Conservation (phyloP, 768 basidiomycete genomes). For the Phlebiopsis flavidoalba region DNA sequence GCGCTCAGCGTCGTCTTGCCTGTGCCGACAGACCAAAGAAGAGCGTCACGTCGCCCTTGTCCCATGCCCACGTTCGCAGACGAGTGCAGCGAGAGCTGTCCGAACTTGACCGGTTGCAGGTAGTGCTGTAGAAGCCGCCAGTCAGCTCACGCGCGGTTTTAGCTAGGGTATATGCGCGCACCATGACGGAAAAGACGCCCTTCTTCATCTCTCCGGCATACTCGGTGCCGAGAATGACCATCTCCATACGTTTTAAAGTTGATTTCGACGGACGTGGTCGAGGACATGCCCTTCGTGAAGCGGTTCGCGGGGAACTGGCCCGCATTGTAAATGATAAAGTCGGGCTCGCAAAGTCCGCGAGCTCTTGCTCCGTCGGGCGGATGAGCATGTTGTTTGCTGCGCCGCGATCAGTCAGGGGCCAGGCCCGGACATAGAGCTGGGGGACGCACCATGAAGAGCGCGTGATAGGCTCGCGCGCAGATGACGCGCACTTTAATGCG, state of each 20-base stretch:
- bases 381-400: conserved; percentile 99
- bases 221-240: conserved; percentile 99
- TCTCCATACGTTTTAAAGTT: conserved; percentile 99
- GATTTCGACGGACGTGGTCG: conserved; percentile 97
- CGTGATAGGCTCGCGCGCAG: conserved; percentile 97
- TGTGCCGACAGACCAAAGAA: conserved; percentile 98
- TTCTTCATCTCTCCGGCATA: conserved; percentile 99
- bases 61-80: conserved; percentile 93
- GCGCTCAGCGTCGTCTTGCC: conserved; percentile 99
- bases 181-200: conserved; percentile 99
- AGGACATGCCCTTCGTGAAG: conserved; percentile 99
- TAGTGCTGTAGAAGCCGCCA: conserved; percentile 61
- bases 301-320: conserved; percentile 99
- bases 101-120: conserved; percentile 97
- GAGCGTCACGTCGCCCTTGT: conserved; percentile 88
- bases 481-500: conserved; percentile 99
- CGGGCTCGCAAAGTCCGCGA: conserved; percentile 91
- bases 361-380: conserved; percentile 92
- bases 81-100: conserved; percentile 95
- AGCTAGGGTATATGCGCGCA: conserved; percentile 23
- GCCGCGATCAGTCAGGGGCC: background rate
- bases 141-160: background rate
- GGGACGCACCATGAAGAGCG: conserved; percentile 90
- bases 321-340: conserved; percentile 99
- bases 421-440: conserved; percentile 3